Evolutionary conservation across 192 early-diverging fungal genomes (phyloP).

Genomic region (Nowakowskiella sp.): DNA sequence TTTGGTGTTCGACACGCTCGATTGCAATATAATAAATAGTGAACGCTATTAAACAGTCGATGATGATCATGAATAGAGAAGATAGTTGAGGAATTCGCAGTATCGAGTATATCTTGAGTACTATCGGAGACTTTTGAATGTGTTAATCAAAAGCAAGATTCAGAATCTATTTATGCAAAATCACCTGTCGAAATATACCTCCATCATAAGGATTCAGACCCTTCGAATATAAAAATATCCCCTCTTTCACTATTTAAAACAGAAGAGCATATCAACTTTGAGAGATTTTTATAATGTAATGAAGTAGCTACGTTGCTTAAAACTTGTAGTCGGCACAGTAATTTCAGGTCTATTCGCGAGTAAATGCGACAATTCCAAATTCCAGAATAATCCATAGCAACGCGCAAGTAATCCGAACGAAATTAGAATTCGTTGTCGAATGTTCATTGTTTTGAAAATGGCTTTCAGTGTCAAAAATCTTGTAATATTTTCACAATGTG

Average conservation of each 20-base stretch:
- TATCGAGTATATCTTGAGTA: constrained; percentile 2
- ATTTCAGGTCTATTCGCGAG: constrained; percentile 48
- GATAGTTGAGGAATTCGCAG: constrained; percentile 64
- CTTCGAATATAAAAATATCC: constrained; percentile 65
- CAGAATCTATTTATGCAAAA: background rate
- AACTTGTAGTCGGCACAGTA: constrained; percentile 80
- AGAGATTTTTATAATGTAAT: background rate
- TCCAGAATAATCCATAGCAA: too few relatives aligned
- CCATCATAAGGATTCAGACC: constrained; percentile 81
- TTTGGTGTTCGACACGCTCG: constrained; percentile 4
- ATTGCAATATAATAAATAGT: constrained; percentile 42
- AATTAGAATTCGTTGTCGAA: too few relatives aligned
- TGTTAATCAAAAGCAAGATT: background rate
- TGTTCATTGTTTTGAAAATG: too few relatives aligned
- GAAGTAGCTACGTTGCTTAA: constrained; percentile 58
- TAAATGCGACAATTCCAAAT: background rate
- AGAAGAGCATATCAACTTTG: background rate
- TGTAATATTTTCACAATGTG: too few relatives aligned
- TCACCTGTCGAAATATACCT: constrained; percentile 77
- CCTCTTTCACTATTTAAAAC: constrained; percentile 65
- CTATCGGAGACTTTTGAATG: constrained; percentile 10
- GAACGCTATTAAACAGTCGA: constrained; percentile 33
- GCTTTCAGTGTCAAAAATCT: too few relatives aligned
- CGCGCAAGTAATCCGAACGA: too few relatives aligned
- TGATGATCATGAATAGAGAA: constrained; percentile 57